These are phyloP conservation scores for Colletotrichum sp. DNA, from an alignment of 2,329 filamentous ascomycete genomes.

Conservation along the genomic window DNA sequence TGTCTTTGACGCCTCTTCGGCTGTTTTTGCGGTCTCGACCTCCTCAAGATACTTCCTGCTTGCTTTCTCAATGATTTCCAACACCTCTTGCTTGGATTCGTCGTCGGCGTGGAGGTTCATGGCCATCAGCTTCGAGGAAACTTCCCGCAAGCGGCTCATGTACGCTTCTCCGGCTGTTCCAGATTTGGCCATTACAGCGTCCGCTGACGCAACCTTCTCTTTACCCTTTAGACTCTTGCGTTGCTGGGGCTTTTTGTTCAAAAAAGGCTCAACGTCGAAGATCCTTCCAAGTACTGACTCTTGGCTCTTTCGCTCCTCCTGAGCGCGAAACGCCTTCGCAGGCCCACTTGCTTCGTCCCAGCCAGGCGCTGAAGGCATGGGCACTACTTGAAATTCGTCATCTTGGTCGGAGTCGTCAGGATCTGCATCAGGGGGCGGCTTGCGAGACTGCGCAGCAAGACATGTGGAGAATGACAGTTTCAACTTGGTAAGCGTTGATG, in stretches of 20 bases:
- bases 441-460: constrained; percentile 51
- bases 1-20: background rate
- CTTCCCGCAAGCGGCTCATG: constrained; percentile 41
- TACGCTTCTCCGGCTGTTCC: constrained; percentile 33
- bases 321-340: constrained; percentile 51
- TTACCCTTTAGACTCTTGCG: constrained; percentile 22
- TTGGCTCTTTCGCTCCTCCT: constrained; percentile 60
- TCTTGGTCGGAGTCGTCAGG: constrained; percentile 58
- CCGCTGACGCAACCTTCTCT: background rate
- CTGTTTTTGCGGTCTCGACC: constrained; percentile 29
- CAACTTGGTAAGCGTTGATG: constrained; percentile 58
- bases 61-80: constrained; percentile 56
- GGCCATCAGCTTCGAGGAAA: constrained; percentile 48
- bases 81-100: constrained; percentile 47
- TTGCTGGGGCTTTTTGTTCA: constrained; percentile 38
- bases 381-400: constrained; percentile 57
- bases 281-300: constrained; percentile 58
- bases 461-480: constrained; percentile 63
- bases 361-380: constrained; percentile 27
- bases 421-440: constrained; percentile 41
- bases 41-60: constrained; percentile 55
- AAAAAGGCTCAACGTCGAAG: constrained; percentile 53
- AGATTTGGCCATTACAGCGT: background rate
- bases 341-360: constrained; percentile 38
- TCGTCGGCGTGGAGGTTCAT: constrained; percentile 32